Evolutionary conservation across 2,329 filamentous ascomycete species (phyloP).

Genomic region (Coleophoma eucalyptorum): DNA sequence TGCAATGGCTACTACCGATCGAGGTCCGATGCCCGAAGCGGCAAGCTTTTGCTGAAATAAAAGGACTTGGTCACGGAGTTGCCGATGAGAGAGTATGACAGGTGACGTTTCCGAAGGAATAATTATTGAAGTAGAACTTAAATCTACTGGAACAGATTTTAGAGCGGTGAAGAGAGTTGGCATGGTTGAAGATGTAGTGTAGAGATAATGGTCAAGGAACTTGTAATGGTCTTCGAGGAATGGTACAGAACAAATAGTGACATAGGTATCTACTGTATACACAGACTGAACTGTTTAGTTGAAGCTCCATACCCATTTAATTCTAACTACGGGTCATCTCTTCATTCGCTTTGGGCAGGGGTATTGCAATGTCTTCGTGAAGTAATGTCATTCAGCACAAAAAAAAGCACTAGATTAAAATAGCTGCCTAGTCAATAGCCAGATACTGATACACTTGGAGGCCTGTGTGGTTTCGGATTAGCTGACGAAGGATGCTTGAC

Average conservation of each 20-base stretch:
- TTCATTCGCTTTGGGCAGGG: background rate
- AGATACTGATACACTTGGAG: too few species aligned
- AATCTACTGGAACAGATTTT: slow-evolving; percentile 49
- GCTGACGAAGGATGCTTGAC: background rate
- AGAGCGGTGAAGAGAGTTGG: slow-evolving; percentile 33
- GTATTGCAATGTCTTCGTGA: background rate
- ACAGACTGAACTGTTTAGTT: background rate
- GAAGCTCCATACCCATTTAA: background rate
- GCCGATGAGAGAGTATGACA: slow-evolving; percentile 65
- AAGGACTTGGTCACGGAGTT: slow-evolving; percentile 61
- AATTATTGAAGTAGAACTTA: slow-evolving; percentile 62
- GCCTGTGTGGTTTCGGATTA: background rate
- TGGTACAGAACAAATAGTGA: background rate
- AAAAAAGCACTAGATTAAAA: too few species aligned
- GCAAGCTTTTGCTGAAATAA: slow-evolving; percentile 77
- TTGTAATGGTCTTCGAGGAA: background rate
- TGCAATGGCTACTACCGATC: slow-evolving; percentile 76
- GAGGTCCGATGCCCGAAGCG: slow-evolving; percentile 63
- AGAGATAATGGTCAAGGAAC: background rate
- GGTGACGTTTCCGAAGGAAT: slow-evolving; percentile 61
- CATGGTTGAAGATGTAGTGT: background rate
- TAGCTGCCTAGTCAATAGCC: too few species aligned
- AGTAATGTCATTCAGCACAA: background rate
- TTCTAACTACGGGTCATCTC: background rate
- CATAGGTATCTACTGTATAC: background rate